Evolutionary conservation across 352 stramenopile species (phyloP).

Genomic region (Aphanomyces euteiches): DNA sequence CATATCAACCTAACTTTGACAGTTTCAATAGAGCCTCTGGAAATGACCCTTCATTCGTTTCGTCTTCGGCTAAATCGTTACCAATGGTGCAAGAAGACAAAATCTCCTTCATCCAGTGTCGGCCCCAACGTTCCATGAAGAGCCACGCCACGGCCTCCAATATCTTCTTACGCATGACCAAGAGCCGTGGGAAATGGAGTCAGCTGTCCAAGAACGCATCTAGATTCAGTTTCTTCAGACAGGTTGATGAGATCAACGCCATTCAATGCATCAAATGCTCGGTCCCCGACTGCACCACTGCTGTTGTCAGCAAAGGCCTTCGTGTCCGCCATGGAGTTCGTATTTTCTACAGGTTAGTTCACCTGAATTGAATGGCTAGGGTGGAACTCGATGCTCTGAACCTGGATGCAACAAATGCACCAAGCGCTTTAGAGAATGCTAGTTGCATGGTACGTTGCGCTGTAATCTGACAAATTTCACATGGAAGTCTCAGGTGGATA

Average conservation of each 20-base stretch:
- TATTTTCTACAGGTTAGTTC: neutral
- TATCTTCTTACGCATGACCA: too few species aligned
- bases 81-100: too few species aligned
- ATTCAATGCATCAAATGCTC: constrained; percentile 6
- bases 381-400: constrained; percentile 22
- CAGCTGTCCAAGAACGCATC: constrained; percentile 20
- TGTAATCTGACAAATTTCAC: neutral
- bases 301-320: constrained; percentile 22
- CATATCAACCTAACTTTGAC: too few species aligned
- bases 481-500: constrained; percentile 5
- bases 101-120: too few species aligned
- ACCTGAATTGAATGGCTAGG: neutral
- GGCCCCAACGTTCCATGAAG: too few species aligned
- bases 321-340: constrained; percentile 26
- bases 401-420: constrained; percentile 27
- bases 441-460: neutral
- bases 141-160: too few species aligned
- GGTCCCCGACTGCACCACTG: constrained; percentile 7
- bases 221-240: neutral
- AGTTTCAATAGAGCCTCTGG: too few species aligned
- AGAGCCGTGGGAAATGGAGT: neutral
- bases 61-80: too few species aligned
- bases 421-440: constrained; percentile 14
- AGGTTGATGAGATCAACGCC: neutral
- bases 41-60: too few species aligned